Percentiles rank a stretch among this genome's conserved stretches.
phyloP scores from a whole-genome alignment of 805 yeast species.

The Candida nanaspora region DNA sequence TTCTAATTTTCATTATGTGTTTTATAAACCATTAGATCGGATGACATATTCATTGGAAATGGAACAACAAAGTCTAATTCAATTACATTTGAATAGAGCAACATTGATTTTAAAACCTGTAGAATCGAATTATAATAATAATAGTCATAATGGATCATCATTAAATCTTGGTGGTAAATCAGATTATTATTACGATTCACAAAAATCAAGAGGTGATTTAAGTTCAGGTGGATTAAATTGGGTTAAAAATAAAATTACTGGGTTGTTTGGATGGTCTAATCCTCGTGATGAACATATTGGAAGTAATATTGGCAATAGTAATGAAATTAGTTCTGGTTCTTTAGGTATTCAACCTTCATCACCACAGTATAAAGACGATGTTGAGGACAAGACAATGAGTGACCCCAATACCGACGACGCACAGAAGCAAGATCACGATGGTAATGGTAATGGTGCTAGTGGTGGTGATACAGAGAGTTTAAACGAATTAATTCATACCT shows the following conservation, averaged over 20 bases:
- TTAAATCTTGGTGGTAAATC: too few relatives aligned
- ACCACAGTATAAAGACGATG: neutral
- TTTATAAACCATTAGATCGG: conserved; percentile 50
- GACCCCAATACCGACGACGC: too few relatives aligned
- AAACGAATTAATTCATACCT: too few relatives aligned
- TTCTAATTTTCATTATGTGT: conserved; percentile 40
- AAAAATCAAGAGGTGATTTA: too few relatives aligned
- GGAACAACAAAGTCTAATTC: conserved; percentile 45
- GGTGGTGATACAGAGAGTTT: too few relatives aligned
- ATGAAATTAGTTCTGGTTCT: neutral
- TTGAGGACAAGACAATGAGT: neutral
- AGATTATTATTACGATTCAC: too few relatives aligned
- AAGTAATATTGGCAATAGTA: neutral
- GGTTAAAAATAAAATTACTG: conserved; percentile 16
- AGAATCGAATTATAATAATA: conserved; percentile 21
- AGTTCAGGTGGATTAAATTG: conserved; percentile 12
- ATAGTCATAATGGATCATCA: too few relatives aligned
- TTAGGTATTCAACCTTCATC: too few relatives aligned
- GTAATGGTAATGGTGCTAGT: too few relatives aligned
- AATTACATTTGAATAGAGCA: conserved; percentile 58
- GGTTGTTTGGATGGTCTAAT: conserved; percentile 1
- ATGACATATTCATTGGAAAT: conserved; percentile 55
- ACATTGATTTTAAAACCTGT: conserved; percentile 66
- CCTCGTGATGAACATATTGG: neutral
- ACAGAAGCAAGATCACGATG: too few relatives aligned